Evolutionary conservation across 306 rosid genomes (phyloP).

Genomic region (Dryas alaskensis): DNA sequence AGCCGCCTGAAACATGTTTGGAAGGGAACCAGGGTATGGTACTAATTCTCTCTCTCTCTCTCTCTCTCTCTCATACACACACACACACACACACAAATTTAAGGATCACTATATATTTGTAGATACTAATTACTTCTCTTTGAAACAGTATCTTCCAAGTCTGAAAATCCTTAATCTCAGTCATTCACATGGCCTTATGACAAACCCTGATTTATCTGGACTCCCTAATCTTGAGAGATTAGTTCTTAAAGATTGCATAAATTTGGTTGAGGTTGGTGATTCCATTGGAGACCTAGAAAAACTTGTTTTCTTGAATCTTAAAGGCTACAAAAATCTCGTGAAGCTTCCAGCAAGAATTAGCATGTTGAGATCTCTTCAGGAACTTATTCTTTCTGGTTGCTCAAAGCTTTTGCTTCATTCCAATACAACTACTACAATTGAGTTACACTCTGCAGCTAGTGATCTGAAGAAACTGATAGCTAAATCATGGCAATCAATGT

Average conservation of each 20-base stretch:
- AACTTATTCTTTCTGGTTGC: conserved; percentile 14
- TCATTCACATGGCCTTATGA: conserved; percentile 9
- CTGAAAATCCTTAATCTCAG: conserved; percentile 16
- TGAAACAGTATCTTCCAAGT: neutral
- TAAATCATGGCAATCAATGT: neutral
- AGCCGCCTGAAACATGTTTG: no score
- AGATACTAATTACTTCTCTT: neutral
- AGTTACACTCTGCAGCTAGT: neutral
- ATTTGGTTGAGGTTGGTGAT: neutral
- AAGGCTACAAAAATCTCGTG: conserved; percentile 1
- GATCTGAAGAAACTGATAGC: neutral
- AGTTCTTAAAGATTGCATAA: conserved; percentile 6
- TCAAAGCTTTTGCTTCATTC: neutral
- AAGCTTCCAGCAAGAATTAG: conserved; percentile 11
- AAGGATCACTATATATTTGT: neutral
- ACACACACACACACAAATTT: neutral
- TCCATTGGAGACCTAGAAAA: conserved; percentile 13
- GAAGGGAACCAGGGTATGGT: no score
- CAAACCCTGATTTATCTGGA: neutral
- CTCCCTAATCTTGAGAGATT: conserved; percentile 14
- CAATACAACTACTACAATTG: neutral
- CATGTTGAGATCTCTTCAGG: conserved; percentile 2
- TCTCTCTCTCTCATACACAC: neutral
- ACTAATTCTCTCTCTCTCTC: no score
- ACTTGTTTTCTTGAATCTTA: conserved; percentile 9